Evolutionary conservation across 768 basidiomycete genomes (phyloP), one percentile per base, ranked within the genome.

Genomic region (Russula sp.): DNA sequence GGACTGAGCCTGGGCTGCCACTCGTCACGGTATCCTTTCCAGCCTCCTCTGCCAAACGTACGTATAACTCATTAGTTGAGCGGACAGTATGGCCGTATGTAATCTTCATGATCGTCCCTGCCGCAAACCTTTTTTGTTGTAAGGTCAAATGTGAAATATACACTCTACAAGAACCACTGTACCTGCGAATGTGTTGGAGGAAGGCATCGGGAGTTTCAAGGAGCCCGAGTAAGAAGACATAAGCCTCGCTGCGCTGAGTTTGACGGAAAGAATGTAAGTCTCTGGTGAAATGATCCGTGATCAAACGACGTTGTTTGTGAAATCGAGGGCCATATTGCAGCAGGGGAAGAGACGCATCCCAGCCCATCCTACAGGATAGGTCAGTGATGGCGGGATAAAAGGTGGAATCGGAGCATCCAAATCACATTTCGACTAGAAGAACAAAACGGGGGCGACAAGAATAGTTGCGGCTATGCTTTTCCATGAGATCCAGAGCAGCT

Each of bases 401-500:
- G n/a, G 2, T 13, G 4, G 22, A 14, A 25, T 13, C 1, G 18
- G 32, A 22, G 39, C 2, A n/a, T 38, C 16, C 10, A 4, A 55
- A 68, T 55, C 52, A 73, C 72, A 72, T 61, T 54, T 73, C 71
- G 20, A 52, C 55, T 6, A 70, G 47, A 16, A 73, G 63, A 43
- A 71, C 65, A 22, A 74, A 56, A 5, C 64, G 65, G 4, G 75
- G 75, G 2, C 75, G 67, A 63, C 70, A 73, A 14, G 75, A 73
- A 61, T 73, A 75, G 39, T 70, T 72, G 13, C 60, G 45, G 52
- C 71, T 68, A 10, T 70, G 68, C 56, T 71, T 72, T 53, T 74
- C 73, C 56, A 76, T 60, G 18, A 76, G 69, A 42, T 75, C 75
- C 16, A 60, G 65, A 29, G 74, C 74, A n/a, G 69, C 70, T 39